Evolutionary conservation across 179 eudicot species (phyloP).

Genomic region (Gypsophila paniculata): DNA sequence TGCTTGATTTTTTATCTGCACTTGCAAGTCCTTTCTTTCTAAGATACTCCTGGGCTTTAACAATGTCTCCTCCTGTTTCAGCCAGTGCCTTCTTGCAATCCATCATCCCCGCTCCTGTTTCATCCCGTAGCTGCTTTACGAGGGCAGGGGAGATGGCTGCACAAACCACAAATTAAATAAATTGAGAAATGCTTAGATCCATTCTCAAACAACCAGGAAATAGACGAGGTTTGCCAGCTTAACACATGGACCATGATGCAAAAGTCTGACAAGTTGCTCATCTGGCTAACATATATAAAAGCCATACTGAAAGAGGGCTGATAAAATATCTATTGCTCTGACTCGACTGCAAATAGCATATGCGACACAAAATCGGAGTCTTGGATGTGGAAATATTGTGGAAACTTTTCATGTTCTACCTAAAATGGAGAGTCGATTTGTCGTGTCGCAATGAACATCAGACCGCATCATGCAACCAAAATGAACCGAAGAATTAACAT

Average conservation of each 20-base stretch:
- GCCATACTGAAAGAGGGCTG: not conserved
- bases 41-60: constrained; percentile 78
- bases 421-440: too few relatives aligned
- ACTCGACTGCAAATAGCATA: not conserved
- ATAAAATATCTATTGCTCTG: not conserved
- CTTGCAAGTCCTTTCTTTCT: constrained; percentile 91
- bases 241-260: not conserved
- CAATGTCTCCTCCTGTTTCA: constrained; percentile 73
- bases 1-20: constrained; percentile 89
- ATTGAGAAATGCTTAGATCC: constrained; percentile 10
- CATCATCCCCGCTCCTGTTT: constrained; percentile 99
- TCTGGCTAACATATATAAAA: not conserved
- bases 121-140: constrained; percentile 87
- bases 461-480: not conserved
- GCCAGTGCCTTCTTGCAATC: constrained; percentile 95
- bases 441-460: not conserved
- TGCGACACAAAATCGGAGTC: not conserved
- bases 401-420: not conserved
- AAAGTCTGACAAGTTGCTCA: not conserved
- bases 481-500: not conserved
- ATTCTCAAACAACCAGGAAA: not conserved
- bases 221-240: not conserved
- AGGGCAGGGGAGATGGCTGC: constrained; percentile 75
- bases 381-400: not conserved
- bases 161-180: constrained; percentile 25